These are phyloP conservation scores for Stygiomarasmius scandens DNA, from an alignment of 1,284 basidiomycete species.

Conservation along the genomic window DNA sequence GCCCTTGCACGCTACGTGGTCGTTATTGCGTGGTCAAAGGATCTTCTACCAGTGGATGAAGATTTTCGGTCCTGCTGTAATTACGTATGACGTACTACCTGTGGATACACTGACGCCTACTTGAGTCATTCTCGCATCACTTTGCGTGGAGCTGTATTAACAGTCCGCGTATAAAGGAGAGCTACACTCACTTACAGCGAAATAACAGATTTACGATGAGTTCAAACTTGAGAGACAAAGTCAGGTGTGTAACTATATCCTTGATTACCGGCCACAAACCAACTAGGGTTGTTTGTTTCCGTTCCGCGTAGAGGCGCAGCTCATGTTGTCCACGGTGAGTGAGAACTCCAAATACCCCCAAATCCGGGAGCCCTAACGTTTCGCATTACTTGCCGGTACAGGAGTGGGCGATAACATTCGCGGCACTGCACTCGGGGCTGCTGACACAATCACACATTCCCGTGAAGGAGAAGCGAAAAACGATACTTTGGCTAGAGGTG, in stretches of 20 bases:
- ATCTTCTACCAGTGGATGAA: too few species aligned
- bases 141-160: not conserved
- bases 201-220: not conserved
- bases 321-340: conserved; percentile 30
- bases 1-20: too few species aligned
- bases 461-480: conserved; percentile 24
- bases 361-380: not conserved
- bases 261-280: not conserved
- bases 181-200: not conserved
- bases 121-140: not conserved
- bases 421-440: conserved; percentile 33
- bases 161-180: not conserved
- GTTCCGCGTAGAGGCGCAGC: conserved; percentile 16
- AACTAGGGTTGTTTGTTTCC: not conserved
- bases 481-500: conserved; percentile 33
- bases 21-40: too few species aligned
- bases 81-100: not conserved
- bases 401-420: conserved; percentile 37
- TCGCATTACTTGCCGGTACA: conserved; percentile 3
- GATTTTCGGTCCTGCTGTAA: not conserved
- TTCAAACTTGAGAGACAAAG: conserved; percentile 1
- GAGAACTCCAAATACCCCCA: not conserved
- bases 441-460: conserved; percentile 27
- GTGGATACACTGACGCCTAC: not conserved
- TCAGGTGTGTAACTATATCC: conserved; percentile 3